A percentile compares a stretch with the other conserved stretches of the same genome.
Conservation (phyloP, 208 protist genomes). For the Naegleria gruberi region DNA sequence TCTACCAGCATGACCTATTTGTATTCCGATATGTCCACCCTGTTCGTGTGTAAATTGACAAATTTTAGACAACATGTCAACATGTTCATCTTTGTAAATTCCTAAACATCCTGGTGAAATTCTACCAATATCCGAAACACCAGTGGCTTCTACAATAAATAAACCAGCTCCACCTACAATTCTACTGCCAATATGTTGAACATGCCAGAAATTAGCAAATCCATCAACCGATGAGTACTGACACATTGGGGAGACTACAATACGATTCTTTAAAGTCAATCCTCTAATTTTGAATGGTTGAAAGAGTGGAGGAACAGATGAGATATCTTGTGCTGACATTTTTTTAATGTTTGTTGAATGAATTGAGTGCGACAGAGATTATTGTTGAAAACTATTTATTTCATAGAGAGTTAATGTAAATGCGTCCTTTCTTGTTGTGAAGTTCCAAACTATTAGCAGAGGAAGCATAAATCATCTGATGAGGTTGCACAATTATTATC, state of each 20-base stretch:
- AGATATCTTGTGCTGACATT: no score
- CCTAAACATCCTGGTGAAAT: constrained; percentile 40
- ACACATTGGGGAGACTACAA: constrained; percentile 43
- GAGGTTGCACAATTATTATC: no score
- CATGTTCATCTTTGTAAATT: constrained; percentile 43
- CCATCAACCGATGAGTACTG: constrained; percentile 37
- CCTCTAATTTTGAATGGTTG: no score
- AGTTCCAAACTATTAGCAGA: no score
- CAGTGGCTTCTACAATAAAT: constrained; percentile 38
- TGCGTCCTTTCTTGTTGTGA: no score
- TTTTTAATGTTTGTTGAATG: no score
- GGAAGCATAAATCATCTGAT: no score
- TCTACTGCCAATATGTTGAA: constrained; percentile 33
- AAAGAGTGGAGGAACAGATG: no score
- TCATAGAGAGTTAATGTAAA: no score
- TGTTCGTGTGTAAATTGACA: constrained; percentile 33
- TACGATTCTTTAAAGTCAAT: constrained; percentile 41
- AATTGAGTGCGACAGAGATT: no score
- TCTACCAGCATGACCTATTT: constrained; percentile 10
- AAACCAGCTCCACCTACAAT: constrained; percentile 35
- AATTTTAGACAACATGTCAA: constrained; percentile 37
- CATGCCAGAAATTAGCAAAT: constrained; percentile 37
- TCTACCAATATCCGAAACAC: constrained; percentile 32
- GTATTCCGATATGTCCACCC: not conserved
- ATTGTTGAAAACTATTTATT: no score